Evolutionary conservation across 2,329 filamentous ascomycete species (phyloP).

Genomic region (Sporothrix luriei): DNA sequence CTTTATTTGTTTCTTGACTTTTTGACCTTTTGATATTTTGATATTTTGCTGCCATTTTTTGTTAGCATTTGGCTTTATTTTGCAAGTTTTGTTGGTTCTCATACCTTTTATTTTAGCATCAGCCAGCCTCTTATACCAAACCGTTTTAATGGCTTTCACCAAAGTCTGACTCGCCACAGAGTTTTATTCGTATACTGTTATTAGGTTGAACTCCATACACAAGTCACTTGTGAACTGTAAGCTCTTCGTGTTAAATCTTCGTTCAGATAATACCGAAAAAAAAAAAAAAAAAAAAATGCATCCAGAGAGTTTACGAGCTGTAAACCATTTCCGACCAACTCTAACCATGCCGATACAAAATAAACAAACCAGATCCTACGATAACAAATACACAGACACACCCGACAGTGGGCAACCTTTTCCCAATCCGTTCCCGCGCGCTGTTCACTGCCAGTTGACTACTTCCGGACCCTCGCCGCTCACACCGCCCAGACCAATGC

Average conservation of each 20-base stretch:
- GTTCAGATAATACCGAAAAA: no score
- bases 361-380: neutral
- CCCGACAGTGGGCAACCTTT: neutral
- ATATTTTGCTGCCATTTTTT: neutral
- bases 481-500: slow-evolving; percentile 39
- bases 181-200: no score
- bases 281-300: neutral
- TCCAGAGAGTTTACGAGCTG: neutral
- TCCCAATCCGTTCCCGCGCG: neutral
- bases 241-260: no score
- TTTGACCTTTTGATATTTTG: neutral
- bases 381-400: neutral
- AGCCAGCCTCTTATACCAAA: slow-evolving; percentile 1
- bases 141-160: neutral
- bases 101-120: slow-evolving; percentile 17
- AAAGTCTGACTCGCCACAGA: no score
- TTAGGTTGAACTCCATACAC: no score
- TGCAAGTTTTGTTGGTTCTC: neutral
- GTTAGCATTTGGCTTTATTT: neutral
- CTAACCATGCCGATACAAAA: neutral
- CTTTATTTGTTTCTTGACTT: neutral
- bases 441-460: slow-evolving; percentile 5
- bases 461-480: neutral
- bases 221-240: no score
- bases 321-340: neutral